Conservation (phyloP, 306 rosid species). For the Lithocarpus polystachyus region DNA sequence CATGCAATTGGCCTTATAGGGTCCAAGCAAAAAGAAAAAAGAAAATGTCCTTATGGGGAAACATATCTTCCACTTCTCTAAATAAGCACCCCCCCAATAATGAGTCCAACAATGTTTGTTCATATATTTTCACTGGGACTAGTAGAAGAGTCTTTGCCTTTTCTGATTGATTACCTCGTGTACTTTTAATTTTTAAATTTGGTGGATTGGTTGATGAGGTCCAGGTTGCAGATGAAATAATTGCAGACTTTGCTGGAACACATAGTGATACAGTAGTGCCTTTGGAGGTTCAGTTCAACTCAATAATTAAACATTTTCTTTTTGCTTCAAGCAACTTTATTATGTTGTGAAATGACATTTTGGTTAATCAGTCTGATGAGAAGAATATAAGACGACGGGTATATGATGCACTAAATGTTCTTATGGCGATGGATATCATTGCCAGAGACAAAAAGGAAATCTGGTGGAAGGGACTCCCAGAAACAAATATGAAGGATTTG, state of each 20-base stretch:
- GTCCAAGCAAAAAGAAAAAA: background rate
- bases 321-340: background rate
- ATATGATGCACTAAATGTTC: conserved; percentile 40
- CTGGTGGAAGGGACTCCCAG: conserved; percentile 35
- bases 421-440: conserved; percentile 35
- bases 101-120: background rate
- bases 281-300: conserved; percentile 25
- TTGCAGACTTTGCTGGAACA: conserved; percentile 18
- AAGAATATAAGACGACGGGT: conserved; percentile 34
- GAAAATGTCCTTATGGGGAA: background rate
- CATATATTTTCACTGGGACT: background rate
- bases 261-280: conserved; percentile 1
- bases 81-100: background rate
- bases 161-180: background rate
- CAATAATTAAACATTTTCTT: background rate
- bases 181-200: background rate
- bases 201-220: background rate
- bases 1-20: background rate
- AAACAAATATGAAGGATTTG: conserved; percentile 1
- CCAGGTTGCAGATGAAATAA: conserved; percentile 38
- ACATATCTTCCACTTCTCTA: background rate
- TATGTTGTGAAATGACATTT: background rate
- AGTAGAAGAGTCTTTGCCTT: background rate
- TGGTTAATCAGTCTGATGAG: conserved; percentile 20
- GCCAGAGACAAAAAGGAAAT: conserved; percentile 33